Conservation (phyloP, 2,329 filamentous ascomycete species). For the Metarhizium humberi region DNA sequence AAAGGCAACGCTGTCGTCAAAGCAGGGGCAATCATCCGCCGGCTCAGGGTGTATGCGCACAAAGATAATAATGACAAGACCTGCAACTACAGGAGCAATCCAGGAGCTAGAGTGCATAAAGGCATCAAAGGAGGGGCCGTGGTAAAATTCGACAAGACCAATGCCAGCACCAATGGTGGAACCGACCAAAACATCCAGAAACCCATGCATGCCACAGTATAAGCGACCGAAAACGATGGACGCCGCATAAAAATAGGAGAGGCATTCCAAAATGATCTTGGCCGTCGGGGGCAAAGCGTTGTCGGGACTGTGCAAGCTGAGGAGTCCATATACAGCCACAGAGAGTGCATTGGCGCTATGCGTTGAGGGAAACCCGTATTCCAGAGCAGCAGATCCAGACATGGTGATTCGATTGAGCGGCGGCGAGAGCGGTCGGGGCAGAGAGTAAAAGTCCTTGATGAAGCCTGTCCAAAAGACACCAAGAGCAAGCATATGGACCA, state of each 20-base stretch:
- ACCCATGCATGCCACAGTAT: constrained; percentile 98
- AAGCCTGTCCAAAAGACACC: constrained; percentile 88
- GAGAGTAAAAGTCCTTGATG: constrained; percentile 85
- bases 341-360: constrained; percentile 96
- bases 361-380: constrained; percentile 95
- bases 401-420: constrained; percentile 92
- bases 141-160: constrained; percentile 49
- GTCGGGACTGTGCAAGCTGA: constrained; percentile 58
- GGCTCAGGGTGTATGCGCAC: constrained; percentile 91
- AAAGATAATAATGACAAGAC: constrained; percentile 60
- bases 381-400: constrained; percentile 88
- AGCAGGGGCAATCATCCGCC: constrained; percentile 93
- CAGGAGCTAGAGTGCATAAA: constrained; percentile 60
- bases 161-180: constrained; percentile 64
- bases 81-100: constrained; percentile 53
- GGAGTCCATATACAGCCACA: constrained; percentile 75
- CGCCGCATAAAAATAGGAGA: constrained; percentile 75
- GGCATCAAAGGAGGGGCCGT: constrained; percentile 53
- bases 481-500: constrained; percentile 66
- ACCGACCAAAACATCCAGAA: constrained; percentile 80
- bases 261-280: constrained; percentile 52
- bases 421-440: constrained; percentile 84
- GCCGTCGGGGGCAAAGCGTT: constrained; percentile 50
- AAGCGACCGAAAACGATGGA: constrained; percentile 87
- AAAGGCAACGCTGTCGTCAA: constrained; percentile 92